These are phyloP conservation scores for Cryphonectria parasitica DNA, from an alignment of 2,329 filamentous ascomycete species.

Conservation along the genomic window DNA sequence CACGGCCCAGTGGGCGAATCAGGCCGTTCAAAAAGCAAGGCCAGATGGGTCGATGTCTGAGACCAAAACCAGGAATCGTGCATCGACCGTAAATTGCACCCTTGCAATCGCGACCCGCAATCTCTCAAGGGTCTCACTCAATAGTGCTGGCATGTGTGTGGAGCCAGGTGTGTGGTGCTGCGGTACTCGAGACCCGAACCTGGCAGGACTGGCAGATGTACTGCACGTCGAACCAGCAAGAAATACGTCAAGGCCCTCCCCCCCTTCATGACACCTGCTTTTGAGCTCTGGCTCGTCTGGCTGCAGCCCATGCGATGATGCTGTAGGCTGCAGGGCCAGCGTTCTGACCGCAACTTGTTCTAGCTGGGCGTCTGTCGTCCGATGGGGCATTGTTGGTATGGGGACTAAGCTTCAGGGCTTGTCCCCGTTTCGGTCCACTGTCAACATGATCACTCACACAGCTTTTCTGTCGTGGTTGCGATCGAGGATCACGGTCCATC, in stretches of 20 bases:
- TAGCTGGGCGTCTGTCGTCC: not conserved
- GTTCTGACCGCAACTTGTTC: not conserved
- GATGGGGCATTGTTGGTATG: not conserved
- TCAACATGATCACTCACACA: not conserved
- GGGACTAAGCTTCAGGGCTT: constrained; percentile 2
- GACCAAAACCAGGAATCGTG: not conserved
- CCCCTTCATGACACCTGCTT: not conserved
- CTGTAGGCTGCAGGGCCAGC: too few species aligned
- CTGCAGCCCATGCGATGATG: too few species aligned
- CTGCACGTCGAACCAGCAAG: not conserved
- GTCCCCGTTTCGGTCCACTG: not conserved
- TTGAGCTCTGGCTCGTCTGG: not conserved
- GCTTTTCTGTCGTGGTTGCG: not conserved
- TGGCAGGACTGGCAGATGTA: not conserved
- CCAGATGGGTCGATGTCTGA: not conserved
- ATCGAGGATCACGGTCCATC: not conserved
- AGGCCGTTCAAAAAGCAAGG: not conserved
- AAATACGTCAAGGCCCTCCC: not conserved
- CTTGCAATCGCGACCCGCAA: not conserved
- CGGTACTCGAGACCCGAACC: not conserved
- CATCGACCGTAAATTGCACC: not conserved
- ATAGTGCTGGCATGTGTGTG: not conserved
- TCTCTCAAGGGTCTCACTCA: constrained; percentile 10
- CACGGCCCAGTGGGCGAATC: not conserved
- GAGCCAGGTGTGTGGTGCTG: not conserved